phyloP scores from a whole-genome alignment of 2,329 filamentous ascomycete genomes.

The Elsinoe batatas region DNA sequence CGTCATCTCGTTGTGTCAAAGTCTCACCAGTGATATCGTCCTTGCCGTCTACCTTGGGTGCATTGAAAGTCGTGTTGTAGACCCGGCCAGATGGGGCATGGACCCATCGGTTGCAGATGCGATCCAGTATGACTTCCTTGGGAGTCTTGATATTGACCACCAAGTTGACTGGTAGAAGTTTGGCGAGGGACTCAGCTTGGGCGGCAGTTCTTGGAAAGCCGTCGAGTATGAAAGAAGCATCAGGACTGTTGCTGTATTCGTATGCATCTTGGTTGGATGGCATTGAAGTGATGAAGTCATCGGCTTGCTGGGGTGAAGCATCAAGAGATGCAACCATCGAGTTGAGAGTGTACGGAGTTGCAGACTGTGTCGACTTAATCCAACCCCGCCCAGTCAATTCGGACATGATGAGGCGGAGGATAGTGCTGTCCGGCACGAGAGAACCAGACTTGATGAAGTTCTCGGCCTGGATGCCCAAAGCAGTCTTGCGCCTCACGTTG shows the following conservation, averaged over 20 bases:
- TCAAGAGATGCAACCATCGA: slow-evolving; percentile 22
- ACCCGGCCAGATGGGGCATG: slow-evolving; percentile 84
- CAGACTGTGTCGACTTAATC: slow-evolving; percentile 38
- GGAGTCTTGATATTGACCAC: slow-evolving; percentile 83
- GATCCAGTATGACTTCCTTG: slow-evolving; percentile 72
- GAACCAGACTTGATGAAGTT: slow-evolving; percentile 76
- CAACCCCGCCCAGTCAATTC: slow-evolving; percentile 79
- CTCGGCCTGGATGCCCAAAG: slow-evolving; percentile 85
- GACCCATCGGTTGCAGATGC: slow-evolving; percentile 87
- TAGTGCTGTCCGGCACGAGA: slow-evolving; percentile 85
- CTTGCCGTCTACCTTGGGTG: slow-evolving; percentile 65
- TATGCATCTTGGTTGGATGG: slow-evolving; percentile 28
- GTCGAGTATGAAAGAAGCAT: slow-evolving; percentile 87
- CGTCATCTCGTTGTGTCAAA: slow-evolving; percentile 73
- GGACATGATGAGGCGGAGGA: slow-evolving; percentile 83
- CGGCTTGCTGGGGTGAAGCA: slow-evolving; percentile 20
- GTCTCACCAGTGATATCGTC: slow-evolving; percentile 89
- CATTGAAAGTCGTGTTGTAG: slow-evolving; percentile 91
- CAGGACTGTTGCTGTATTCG: slow-evolving; percentile 54
- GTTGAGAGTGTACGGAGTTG: slow-evolving; percentile 35
- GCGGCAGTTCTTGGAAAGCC: slow-evolving; percentile 83
- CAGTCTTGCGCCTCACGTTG: slow-evolving; percentile 82
- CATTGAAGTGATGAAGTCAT: slow-evolving; percentile 33
- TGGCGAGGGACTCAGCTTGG: slow-evolving; percentile 70
- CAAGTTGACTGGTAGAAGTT: slow-evolving; percentile 85